phyloP scores from a whole-genome alignment of 805 yeast species.

The Peterozyma toletana region DNA sequence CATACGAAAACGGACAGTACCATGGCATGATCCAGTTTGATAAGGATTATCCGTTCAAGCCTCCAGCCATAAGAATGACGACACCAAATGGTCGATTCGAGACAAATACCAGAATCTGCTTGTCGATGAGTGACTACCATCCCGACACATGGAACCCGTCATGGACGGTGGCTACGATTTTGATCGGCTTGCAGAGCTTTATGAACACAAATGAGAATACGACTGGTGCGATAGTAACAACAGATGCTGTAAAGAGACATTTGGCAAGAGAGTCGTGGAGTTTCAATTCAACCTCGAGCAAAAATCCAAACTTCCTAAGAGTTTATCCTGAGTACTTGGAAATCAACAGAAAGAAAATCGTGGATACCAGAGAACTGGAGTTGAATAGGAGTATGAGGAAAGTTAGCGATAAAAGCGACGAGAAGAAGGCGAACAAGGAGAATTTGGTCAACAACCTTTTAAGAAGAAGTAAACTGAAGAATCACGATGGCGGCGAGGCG shows the following conservation, averaged over 20 bases:
- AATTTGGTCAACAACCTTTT: too few species aligned
- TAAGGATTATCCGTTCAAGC: constrained; percentile 80
- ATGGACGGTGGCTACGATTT: constrained; percentile 86
- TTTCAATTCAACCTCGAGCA: constrained; percentile 50
- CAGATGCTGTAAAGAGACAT: constrained; percentile 45
- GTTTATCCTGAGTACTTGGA: background rate
- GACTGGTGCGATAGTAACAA: constrained; percentile 70
- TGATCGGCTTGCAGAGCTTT: constrained; percentile 80
- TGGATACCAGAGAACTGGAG: too few species aligned
- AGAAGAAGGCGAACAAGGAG: too few species aligned
- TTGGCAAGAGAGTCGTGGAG: constrained; percentile 53
- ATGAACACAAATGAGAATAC: constrained; percentile 86
- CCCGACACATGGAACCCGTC: constrained; percentile 96
- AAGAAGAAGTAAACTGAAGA: too few species aligned
- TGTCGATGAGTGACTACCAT: constrained; percentile 88
- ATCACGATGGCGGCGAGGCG: too few species aligned
- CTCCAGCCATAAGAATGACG: constrained; percentile 81
- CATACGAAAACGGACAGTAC: constrained; percentile 79
- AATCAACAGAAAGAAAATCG: background rate
- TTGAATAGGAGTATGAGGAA: too few species aligned
- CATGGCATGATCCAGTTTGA: constrained; percentile 85
- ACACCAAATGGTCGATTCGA: constrained; percentile 88
- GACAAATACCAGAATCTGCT: constrained; percentile 73
- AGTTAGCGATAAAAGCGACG: too few species aligned
- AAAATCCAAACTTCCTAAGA: constrained; percentile 43